phyloP scores from a whole-genome alignment of 1,284 basidiomycete species.

The Testicularia cyperi region DNA sequence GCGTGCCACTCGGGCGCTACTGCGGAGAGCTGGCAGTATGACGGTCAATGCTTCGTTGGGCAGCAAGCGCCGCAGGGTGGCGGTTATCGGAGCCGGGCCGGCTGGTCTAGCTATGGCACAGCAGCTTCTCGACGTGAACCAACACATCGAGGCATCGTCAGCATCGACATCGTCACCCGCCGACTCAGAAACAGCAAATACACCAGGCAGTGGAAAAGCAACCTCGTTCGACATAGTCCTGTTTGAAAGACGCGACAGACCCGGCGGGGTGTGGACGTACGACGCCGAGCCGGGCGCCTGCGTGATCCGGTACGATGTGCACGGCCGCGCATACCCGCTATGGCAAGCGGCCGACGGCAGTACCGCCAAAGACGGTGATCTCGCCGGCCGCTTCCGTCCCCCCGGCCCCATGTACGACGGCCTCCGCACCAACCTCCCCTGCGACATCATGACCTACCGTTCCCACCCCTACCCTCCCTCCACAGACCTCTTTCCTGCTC shows the following conservation, averaged over 20 bases:
- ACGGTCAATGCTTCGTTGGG: too few relatives aligned
- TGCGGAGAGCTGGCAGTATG: too few relatives aligned
- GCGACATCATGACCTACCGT: slow-evolving; percentile 59
- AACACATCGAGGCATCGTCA: not conserved
- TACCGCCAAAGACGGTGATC: slow-evolving; percentile 10
- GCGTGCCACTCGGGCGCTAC: too few relatives aligned
- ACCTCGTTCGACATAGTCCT: slow-evolving; percentile 10
- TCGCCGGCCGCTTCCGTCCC: not conserved
- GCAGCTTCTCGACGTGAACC: slow-evolving; percentile 52
- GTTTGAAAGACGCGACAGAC: slow-evolving; percentile 32
- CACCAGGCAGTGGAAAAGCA: too few relatives aligned
- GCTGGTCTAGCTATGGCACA: slow-evolving; percentile 61
- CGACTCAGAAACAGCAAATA: too few relatives aligned
- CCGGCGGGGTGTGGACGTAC: slow-evolving; percentile 49
- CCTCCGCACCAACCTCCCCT: slow-evolving; percentile 55
- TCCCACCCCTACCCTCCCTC: slow-evolving; percentile 43
- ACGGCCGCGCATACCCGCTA: slow-evolving; percentile 10
- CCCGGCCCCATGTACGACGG: slow-evolving; percentile 56
- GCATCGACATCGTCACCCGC: too few relatives aligned
- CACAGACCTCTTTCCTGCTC: slow-evolving; percentile 20
- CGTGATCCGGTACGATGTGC: slow-evolving; percentile 50
- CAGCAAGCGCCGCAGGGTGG: too few relatives aligned
- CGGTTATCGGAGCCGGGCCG: slow-evolving; percentile 62
- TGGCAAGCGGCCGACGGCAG: too few relatives aligned
- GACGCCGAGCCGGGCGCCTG: slow-evolving; percentile 35